These are phyloP conservation scores for Cladophialophora immunda DNA, from an alignment of 2,329 filamentous ascomycete species.

Conservation along the genomic window DNA sequence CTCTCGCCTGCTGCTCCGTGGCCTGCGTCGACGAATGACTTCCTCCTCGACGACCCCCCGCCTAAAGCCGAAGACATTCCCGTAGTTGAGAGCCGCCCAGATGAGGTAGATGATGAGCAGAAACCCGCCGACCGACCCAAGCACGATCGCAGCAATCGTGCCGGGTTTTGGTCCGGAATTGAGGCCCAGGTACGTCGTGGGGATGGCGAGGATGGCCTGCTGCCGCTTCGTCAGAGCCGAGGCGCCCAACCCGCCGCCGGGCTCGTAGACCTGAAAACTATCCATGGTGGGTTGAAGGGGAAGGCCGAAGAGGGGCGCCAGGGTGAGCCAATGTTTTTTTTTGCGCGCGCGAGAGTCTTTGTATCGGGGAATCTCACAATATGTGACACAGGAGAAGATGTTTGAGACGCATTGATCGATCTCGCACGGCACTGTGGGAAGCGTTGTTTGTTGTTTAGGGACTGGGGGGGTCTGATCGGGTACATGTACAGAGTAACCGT, in stretches of 20 bases:
- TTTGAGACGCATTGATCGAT: not conserved
- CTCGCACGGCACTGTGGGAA: not conserved
- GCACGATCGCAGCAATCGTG: conserved; percentile 55
- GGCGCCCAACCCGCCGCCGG: not conserved
- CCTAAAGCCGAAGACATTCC: conserved; percentile 5
- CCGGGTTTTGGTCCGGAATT: conserved; percentile 59
- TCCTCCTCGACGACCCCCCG: conserved; percentile 8
- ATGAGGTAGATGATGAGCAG: conserved; percentile 62
- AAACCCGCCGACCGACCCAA: conserved; percentile 60
- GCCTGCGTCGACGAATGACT: conserved; percentile 6
- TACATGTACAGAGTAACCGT: not conserved
- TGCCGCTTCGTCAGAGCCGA: conserved; percentile 33
- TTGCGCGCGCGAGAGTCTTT: not conserved
- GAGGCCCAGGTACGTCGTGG: conserved; percentile 66
- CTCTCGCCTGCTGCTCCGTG: conserved; percentile 4
- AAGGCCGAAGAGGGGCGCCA: conserved; percentile 5
- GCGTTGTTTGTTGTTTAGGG: not conserved
- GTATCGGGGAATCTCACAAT: not conserved
- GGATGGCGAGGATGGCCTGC: conserved; percentile 58
- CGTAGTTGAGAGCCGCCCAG: conserved; percentile 1
- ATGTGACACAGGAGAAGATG: not conserved
- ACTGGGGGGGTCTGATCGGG: not conserved
- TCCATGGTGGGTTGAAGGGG: conserved; percentile 7
- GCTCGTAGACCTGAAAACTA: conserved; percentile 20
- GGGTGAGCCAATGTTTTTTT: not conserved